A percentile compares a stretch with the other conserved stretches of the same genome.
Evolutionary conservation across 148 eudicot species (phyloP).

Genomic region (Polygonum maritimum): DNA sequence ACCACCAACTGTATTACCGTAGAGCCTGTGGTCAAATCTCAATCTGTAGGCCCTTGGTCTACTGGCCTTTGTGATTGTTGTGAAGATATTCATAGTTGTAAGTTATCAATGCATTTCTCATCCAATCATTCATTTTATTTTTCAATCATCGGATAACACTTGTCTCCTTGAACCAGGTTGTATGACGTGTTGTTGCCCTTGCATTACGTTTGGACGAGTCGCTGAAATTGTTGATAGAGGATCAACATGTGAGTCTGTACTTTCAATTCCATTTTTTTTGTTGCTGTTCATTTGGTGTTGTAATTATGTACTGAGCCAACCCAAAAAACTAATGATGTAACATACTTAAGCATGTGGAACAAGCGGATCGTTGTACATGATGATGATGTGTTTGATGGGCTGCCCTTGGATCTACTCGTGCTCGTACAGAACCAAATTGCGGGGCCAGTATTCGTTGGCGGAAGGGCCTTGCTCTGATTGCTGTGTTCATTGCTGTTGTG

Average conservation of each 20-base stretch:
- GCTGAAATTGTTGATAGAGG: slow-evolving; percentile 30
- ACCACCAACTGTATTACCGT: background rate
- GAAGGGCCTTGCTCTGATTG: slow-evolving; percentile 23
- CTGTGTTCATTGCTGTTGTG: slow-evolving; percentile 27
- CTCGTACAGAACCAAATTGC: slow-evolving; percentile 28
- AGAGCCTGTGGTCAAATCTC: background rate
- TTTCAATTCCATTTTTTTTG: background rate
- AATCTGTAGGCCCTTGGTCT: slow-evolving; percentile 13
- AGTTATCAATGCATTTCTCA: background rate
- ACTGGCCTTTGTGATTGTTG: slow-evolving; percentile 21
- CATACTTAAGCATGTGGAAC: slow-evolving; percentile 22
- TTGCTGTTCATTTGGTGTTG: no score
- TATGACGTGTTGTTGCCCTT: slow-evolving; percentile 19
- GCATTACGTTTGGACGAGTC: slow-evolving; percentile 15
- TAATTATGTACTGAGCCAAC: background rate
- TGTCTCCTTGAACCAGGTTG: slow-evolving; percentile 3
- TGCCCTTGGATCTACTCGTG: slow-evolving; percentile 35
- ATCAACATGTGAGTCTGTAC: slow-evolving; percentile 26
- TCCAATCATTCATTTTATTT: background rate
- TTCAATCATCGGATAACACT: background rate
- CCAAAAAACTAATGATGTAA: background rate
- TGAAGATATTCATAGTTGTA: slow-evolving; percentile 18
- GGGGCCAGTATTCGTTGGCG: slow-evolving; percentile 20
- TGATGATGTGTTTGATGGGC: slow-evolving; percentile 18
- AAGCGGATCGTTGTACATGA: slow-evolving; percentile 19